Conservation (phyloP, 2,329 filamentous ascomycete genomes). For the Orbilia ellipsospora region DNA sequence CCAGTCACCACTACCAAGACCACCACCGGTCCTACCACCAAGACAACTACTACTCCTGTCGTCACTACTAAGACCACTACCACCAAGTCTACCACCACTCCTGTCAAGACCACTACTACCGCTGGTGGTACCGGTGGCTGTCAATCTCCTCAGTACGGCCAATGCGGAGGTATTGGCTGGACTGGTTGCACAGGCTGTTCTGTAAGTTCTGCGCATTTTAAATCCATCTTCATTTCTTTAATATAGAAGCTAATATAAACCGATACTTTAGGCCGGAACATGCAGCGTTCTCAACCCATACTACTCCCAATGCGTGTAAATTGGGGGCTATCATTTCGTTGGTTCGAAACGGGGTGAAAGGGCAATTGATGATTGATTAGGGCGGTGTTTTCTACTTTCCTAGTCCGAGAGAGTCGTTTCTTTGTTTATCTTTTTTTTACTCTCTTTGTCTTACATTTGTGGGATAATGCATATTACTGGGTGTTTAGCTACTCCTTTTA, state of each 20-base stretch:
- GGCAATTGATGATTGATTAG: too few species aligned
- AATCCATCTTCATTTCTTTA: background rate
- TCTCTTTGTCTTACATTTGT: background rate
- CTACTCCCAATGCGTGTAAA: slow-evolving; percentile 37
- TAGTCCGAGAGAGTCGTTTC: too few species aligned
- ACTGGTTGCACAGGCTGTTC: slow-evolving; percentile 49
- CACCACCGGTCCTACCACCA: background rate
- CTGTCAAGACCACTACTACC: background rate
- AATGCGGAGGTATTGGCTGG: slow-evolving; percentile 45
- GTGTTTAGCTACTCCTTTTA: slow-evolving; percentile 26
- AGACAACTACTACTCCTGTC: slow-evolving; percentile 17
- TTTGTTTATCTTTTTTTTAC: too few species aligned
- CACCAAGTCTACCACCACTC: slow-evolving; percentile 6
- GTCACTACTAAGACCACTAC: slow-evolving; percentile 6
- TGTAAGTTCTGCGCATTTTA: slow-evolving; percentile 25
- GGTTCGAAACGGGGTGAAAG: too few species aligned
- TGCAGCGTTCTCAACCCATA: slow-evolving; percentile 45
- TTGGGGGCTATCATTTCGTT: too few species aligned
- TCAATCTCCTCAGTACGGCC: slow-evolving; percentile 13
- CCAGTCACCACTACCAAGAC: slow-evolving; percentile 8
- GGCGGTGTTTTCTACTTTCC: too few species aligned
- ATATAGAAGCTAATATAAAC: background rate
- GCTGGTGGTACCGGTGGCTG: slow-evolving; percentile 17
- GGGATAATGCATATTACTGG: slow-evolving; percentile 30
- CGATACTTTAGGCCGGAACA: slow-evolving; percentile 34